Base-by-base conservation (phyloP, 352 stramenopile species). In the Elongisporangium undulatum region DNA sequence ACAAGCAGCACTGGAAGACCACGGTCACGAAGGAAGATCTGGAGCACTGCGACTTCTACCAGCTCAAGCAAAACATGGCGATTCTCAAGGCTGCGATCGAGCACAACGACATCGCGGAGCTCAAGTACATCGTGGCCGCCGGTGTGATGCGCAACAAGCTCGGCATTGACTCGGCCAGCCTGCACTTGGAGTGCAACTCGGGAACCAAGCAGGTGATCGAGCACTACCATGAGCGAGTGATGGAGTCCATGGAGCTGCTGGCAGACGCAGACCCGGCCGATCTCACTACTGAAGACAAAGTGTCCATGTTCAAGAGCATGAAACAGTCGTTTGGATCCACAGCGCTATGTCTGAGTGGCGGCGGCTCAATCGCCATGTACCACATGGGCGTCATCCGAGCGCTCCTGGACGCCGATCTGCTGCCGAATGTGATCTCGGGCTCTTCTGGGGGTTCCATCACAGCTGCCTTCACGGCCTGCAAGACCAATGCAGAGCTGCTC, bases 301-400 rank as follows among this genome's bases (percentile, higher is more conserved):
- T 66, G 34, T 50, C 53, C 1, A 90, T 87, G 39, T 89, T 93
- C 59, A 55, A 72, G 5, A 71, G 74, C 22, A 67, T 87, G 29
- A 83, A 87, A 53, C 72, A 87, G 16, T 85, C 94, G 56, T 91
- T 97, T 56, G 93, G 94, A 1, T 81, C 83, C 4, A 97, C 93
- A 4, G 94, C 92, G 15, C 67, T 98, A 17, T 97, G 94, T 73
- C 71, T 98, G 9, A 96, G 80, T 13, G 95, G 94, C 50, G 95
- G 94, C 15, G 93, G 94, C n/a, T 85, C 63, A 60, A 95, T 91
- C 61, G 86, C 90, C 1, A 98, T 98, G 92, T 98, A 98, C 64
- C 95, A 98, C 75, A 83, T 97, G 62, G 95, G 95, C 23, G 90
- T 97, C 13, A 89, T 98, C 10, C 79, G 82, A 21, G 90, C 91